Conservation (phyloP, 805 yeast species). For the Diddensiella caesifluorescens region DNA sequence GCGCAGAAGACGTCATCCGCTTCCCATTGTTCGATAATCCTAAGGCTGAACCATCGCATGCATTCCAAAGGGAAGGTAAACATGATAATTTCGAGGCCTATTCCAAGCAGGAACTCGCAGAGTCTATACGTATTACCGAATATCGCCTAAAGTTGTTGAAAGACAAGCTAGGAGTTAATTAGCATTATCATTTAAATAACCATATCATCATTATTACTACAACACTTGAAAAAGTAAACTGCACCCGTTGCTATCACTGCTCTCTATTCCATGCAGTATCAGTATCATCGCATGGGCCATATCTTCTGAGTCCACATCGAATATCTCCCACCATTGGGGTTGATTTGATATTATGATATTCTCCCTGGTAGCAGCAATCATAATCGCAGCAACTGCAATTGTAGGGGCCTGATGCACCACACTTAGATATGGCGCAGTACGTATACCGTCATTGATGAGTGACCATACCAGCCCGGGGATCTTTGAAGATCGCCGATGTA, state of each 20-base stretch:
- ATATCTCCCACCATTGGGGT: constrained; percentile 17
- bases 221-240: not conserved
- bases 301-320: constrained; percentile 18
- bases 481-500: constrained; percentile 4
- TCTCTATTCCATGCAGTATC: constrained; percentile 9
- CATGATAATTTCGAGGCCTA: constrained; percentile 18
- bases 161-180: constrained; percentile 13
- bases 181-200: not conserved
- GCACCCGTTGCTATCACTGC: no score
- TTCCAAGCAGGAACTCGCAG: constrained; percentile 42
- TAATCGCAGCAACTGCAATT: constrained; percentile 17
- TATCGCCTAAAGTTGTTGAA: constrained; percentile 36
- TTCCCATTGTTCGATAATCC: not conserved
- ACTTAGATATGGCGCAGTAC: constrained; percentile 10
- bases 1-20: not conserved
- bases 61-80: not conserved
- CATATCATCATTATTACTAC: not conserved
- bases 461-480: constrained; percentile 11
- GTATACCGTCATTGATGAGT: constrained; percentile 15
- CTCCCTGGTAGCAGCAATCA: constrained; percentile 10
- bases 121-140: constrained; percentile 43
- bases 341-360: constrained; percentile 9
- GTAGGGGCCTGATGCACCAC: constrained; percentile 16
- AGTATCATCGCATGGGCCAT: constrained; percentile 10
- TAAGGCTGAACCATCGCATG: not conserved